Evolutionary conservation across 148 eudicot genomes (phyloP).

Genomic region (Vaccinium myrtillus): DNA sequence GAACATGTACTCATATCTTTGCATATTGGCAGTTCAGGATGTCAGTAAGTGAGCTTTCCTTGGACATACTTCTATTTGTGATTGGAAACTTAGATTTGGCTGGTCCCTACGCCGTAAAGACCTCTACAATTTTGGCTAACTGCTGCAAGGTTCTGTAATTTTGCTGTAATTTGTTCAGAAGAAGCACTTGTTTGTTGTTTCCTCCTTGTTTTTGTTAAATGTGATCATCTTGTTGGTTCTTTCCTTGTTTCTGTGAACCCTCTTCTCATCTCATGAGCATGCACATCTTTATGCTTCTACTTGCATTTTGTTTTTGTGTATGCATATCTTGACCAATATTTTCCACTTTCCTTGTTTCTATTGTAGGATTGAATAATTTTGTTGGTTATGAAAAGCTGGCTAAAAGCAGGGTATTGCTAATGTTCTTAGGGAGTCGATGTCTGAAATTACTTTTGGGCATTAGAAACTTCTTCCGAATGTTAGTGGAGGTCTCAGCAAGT

Average conservation of each 20-base stretch:
- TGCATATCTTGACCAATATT: background rate
- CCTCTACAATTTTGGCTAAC: constrained; percentile 65
- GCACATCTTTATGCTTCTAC: constrained; percentile 1
- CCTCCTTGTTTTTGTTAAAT: background rate
- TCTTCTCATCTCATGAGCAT: background rate
- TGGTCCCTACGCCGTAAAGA: constrained; percentile 78
- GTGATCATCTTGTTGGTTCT: background rate
- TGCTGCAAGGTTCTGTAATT: constrained; percentile 76
- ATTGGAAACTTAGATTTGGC: constrained; percentile 83
- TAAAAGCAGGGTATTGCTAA: too few species aligned
- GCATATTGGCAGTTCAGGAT: constrained; percentile 59
- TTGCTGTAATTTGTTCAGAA: background rate
- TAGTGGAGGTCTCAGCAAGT: too few species aligned
- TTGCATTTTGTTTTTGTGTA: background rate
- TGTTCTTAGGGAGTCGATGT: too few species aligned
- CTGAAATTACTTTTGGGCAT: too few species aligned
- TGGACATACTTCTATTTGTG: constrained; percentile 79
- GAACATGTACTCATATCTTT: constrained; percentile 19
- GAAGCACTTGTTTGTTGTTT: background rate
- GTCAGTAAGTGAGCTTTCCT: constrained; percentile 65
- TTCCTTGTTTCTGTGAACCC: background rate
- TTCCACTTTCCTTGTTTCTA: background rate
- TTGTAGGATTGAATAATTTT: background rate
- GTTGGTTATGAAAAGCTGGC: background rate
- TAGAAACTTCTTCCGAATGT: too few species aligned